These are phyloP conservation scores for Mediolabrus comicus DNA, from an alignment of 108 stramenopile species.

Conservation along the genomic window DNA sequence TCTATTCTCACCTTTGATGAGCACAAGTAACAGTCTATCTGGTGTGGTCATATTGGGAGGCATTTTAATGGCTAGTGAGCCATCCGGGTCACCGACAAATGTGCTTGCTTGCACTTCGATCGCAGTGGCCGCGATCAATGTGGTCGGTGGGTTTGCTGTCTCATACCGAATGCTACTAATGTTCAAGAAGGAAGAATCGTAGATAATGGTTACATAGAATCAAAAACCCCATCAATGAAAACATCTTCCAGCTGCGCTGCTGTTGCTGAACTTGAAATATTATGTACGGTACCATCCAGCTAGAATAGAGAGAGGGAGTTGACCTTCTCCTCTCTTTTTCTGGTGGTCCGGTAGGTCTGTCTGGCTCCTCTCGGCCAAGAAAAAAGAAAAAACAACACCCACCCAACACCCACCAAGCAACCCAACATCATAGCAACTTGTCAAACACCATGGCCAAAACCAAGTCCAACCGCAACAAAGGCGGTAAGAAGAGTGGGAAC, in stretches of 20 bases:
- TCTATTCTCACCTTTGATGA: slow-evolving; percentile 88
- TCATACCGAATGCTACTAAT: slow-evolving; percentile 91
- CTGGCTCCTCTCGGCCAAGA: no score
- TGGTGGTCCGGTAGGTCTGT: no score
- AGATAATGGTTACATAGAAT: no score
- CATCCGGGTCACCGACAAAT: slow-evolving; percentile 53
- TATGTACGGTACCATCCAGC: no score
- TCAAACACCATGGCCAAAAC: slow-evolving; percentile 42
- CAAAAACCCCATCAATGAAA: no score
- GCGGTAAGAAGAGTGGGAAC: slow-evolving; percentile 3
- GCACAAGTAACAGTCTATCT: slow-evolving; percentile 83
- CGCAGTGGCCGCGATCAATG: slow-evolving; percentile 68
- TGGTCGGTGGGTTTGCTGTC: slow-evolving; percentile 75
- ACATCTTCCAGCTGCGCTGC: no score
- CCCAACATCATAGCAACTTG: no score
- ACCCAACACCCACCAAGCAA: no score
- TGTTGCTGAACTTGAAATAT: no score
- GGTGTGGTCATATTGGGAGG: slow-evolving; percentile 90
- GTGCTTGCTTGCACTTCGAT: slow-evolving; percentile 72
- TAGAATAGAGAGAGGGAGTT: no score
- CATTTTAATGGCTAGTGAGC: slow-evolving; percentile 70
- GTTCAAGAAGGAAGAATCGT: slow-evolving; percentile 80
- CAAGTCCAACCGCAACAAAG: slow-evolving; percentile 35
- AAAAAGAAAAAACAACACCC: no score
- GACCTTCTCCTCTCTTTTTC: no score